Base-by-base conservation (phyloP, 1,284 basidiomycete species). In the Cutaneotrichosporon dermatis region DNA sequence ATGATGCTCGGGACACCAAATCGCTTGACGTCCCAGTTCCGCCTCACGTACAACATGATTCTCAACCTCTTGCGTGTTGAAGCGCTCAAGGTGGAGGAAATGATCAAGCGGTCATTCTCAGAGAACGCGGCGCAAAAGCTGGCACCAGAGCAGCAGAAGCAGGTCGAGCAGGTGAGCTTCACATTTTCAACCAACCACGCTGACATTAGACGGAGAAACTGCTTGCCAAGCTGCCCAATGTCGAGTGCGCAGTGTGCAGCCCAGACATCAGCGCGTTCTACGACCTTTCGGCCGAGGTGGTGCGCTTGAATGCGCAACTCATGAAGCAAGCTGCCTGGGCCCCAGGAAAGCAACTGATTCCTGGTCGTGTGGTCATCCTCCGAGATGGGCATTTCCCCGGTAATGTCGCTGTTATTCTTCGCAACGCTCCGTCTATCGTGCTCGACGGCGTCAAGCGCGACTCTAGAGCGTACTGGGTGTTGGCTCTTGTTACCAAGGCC, bases 1-100 rank as follows among this genome's bases (percentile, higher is more conserved):
- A 98, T 98, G 94, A 92, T 99, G 74, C 85, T 97, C 13, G 96
- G 96, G 12, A 86, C 82, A 54, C 91, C 96, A 1, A 89, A 88
- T 54, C 93, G 94, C 74, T 83, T 99, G n/a, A 85, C 88, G 51
- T 98, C 94, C 2, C 96, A 99, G 74, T 99, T 99, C 83, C 84
- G 96, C 53, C 82, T 99, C 64, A 99, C 96, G 1, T 99, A 99
- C 80, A 98, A 97, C 75, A 99, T 99, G 96, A 98, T 99, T 62
- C 81, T 99, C 61, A 99, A 99, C 74, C 79, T 99, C 45, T 83
- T 99, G 13, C 87, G 96, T 36, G 95, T 99, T 7, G 96, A 99
- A 74, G 93, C 96, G 2, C 82, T 99, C 40, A 85, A 88, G 64
- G 96, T 99, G 7, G 96, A 99, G 73, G 96, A 99, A 76, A 99